Evolutionary conservation across 2,329 filamentous ascomycete species (phyloP).

Genomic region (Ophiosphaerella narmari): DNA sequence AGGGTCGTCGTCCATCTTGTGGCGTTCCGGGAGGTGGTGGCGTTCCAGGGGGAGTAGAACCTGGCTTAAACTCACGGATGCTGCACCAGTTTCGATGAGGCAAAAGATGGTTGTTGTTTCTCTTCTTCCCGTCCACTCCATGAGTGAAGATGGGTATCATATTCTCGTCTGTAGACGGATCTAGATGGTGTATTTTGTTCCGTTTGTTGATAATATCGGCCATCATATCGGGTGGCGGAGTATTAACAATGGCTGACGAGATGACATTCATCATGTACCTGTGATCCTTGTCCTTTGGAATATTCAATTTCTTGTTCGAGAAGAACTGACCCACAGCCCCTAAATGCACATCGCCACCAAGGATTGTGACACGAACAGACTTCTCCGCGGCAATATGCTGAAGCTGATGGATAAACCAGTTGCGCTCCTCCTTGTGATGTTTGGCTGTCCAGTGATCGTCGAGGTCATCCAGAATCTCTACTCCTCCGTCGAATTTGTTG

Average conservation of each 20-base stretch:
- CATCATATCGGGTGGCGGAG: slow-evolving; percentile 83
- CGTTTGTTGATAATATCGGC: slow-evolving; percentile 92
- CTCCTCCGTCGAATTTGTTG: slow-evolving; percentile 88
- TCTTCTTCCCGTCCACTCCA: slow-evolving; percentile 84
- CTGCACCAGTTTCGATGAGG: slow-evolving; percentile 96
- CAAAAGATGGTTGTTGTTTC: slow-evolving; percentile 89
- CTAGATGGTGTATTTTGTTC: slow-evolving; percentile 73
- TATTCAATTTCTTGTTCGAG: slow-evolving; percentile 73
- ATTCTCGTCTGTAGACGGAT: slow-evolving; percentile 81
- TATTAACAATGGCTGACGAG: slow-evolving; percentile 92
- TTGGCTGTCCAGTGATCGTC: slow-evolving; percentile 98
- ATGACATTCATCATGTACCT: slow-evolving; percentile 97
- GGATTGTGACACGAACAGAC: slow-evolving; percentile 86
- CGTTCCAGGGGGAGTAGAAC: slow-evolving; percentile 72
- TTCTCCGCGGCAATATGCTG: slow-evolving; percentile 94
- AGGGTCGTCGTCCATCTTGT: slow-evolving; percentile 25
- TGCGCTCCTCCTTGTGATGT: slow-evolving; percentile 88
- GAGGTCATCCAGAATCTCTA: slow-evolving; percentile 88
- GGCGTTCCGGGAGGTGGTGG: slow-evolving; percentile 45
- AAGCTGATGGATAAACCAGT: slow-evolving; percentile 83
- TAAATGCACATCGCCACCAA: slow-evolving; percentile 93
- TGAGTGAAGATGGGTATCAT: slow-evolving; percentile 94
- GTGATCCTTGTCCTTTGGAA: slow-evolving; percentile 88
- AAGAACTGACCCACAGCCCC: slow-evolving; percentile 94
- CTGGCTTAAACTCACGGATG: slow-evolving; percentile 82